phyloP scores from a whole-genome alignment of 139 green algal species.

The Deuterostichococcus epilithicus region DNA sequence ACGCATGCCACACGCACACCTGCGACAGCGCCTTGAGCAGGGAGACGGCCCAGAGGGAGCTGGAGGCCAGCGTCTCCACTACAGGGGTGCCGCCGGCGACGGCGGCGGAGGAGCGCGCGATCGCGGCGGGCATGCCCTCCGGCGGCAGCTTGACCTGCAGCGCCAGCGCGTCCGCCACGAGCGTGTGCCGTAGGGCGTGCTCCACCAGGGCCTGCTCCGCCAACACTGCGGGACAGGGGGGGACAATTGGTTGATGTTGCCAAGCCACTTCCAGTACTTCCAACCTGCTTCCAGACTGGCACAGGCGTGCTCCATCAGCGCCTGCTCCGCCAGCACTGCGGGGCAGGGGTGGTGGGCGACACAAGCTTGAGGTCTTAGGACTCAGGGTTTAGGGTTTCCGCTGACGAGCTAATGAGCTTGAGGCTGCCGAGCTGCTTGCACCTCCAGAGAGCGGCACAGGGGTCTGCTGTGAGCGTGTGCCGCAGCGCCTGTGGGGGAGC shows the following conservation, averaged over 20 bases:
- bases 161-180: conserved; percentile 69
- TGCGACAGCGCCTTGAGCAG: conserved; percentile 63
- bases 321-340: not conserved
- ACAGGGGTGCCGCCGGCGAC: conserved; percentile 52
- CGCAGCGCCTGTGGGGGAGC: too few species aligned
- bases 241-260: too few species aligned
- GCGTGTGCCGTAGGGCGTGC: conserved; percentile 65
- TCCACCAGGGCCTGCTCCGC: conserved; percentile 53
- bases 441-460: too few species aligned
- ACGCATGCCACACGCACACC: conserved; percentile 30
- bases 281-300: too few species aligned
- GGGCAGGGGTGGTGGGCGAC: too few species aligned
- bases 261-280: too few species aligned
- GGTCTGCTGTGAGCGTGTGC: too few species aligned
- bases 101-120: conserved; percentile 19
- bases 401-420: too few species aligned
- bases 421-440: too few species aligned
- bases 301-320: conserved; percentile 60
- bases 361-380: too few species aligned
- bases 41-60: conserved; percentile 77
- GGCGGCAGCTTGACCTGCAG: conserved; percentile 79
- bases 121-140: conserved; percentile 40
- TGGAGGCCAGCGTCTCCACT: conserved; percentile 66
- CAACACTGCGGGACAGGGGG: too few species aligned
- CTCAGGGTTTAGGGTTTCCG: too few species aligned